Evolutionary conservation across 1,284 basidiomycete genomes (phyloP), one percentile per base, ranked within the genome.

Genomic region (Boletellus sp.): DNA sequence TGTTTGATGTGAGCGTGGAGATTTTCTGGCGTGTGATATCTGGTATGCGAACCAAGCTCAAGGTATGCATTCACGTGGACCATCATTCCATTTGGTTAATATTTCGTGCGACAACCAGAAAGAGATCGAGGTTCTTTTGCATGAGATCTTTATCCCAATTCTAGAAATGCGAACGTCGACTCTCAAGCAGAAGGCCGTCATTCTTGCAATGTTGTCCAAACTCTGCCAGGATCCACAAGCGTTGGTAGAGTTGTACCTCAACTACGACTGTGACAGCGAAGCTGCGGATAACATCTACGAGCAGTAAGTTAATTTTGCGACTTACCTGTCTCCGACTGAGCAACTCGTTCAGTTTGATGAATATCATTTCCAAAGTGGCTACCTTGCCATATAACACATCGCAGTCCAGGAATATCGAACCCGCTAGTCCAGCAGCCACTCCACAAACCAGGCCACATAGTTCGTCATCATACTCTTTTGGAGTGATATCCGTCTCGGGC

Each of bases 81-180:
- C 15, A 49, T 10, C 8, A 37, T 51, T 36, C 22, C 43, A 30
- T 40, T 7, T 18, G 15, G n/a, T 45, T 57, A 32, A 54, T 51
- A 15, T 43, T 35, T 50, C 21, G 32, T 44, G 24, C 41, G 30
- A 43, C 19, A 33, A 54, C 39, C 64, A 94, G 92, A 98, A 98
- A 89, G 97, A 99, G 73, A 98, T 99, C 57, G 97, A 98, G 70
- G 95, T 99, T 36, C 78, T 99, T 32, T 73, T 99, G 50, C 97
- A 97, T 66, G 97, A 99, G 68, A 99, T 99, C 62, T 99, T 99
- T 75, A 85, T 99, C 53, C 97, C 97, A 2, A 97, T 99, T 48
- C 76, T 99, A 47, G 97, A 99, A 74, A 98, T 99, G 95, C 86
- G 89, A 63, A 97, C 91, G 19, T 93, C 96, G 11, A 97, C 95